A percentile compares a stretch with the other conserved stretches of the same genome.
phyloP scores from a whole-genome alignment of 768 basidiomycete genomes.

The Fomitopsis pulvina region DNA sequence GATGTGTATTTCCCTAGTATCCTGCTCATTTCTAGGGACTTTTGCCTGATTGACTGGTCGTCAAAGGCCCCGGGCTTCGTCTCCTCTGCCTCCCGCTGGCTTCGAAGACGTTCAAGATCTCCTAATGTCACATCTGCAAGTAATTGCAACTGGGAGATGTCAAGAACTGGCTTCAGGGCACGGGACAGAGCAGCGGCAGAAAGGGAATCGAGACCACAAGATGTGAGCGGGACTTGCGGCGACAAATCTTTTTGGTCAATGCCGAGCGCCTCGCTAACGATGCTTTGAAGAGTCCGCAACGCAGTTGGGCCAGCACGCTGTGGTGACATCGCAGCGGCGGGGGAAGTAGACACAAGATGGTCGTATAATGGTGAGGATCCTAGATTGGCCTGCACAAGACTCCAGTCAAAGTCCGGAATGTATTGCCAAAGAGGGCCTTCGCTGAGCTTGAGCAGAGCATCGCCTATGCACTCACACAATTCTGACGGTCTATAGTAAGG shows the following conservation, averaged over 20 bases:
- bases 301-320: not conserved
- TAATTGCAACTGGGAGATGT: conserved; percentile 31
- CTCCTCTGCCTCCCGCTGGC: not conserved
- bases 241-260: conserved; percentile 29
- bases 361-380: not conserved
- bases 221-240: conserved; percentile 31
- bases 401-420: conserved; percentile 30
- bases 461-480: conserved; percentile 26
- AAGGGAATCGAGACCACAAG: conserved; percentile 39
- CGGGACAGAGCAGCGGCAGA: conserved; percentile 31
- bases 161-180: conserved; percentile 24
- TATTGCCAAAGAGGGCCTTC: conserved; percentile 22
- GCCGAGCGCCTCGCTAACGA: conserved; percentile 21
- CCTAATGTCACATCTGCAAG: conserved; percentile 27
- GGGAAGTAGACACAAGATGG: conserved; percentile 26
- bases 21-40: not conserved
- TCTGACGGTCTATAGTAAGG: conserved; percentile 7
- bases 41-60: not conserved
- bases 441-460: conserved; percentile 25
- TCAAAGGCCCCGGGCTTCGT: not conserved
- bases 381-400: not conserved
- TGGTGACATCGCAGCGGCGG: conserved; percentile 20
- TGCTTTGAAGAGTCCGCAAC: not conserved
- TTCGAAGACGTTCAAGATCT: conserved; percentile 16
- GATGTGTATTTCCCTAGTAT: not conserved